Base-by-base conservation (phyloP, 495 filamentous ascomycete species). In the Hyphodiscus hymeniophilus region DNA sequence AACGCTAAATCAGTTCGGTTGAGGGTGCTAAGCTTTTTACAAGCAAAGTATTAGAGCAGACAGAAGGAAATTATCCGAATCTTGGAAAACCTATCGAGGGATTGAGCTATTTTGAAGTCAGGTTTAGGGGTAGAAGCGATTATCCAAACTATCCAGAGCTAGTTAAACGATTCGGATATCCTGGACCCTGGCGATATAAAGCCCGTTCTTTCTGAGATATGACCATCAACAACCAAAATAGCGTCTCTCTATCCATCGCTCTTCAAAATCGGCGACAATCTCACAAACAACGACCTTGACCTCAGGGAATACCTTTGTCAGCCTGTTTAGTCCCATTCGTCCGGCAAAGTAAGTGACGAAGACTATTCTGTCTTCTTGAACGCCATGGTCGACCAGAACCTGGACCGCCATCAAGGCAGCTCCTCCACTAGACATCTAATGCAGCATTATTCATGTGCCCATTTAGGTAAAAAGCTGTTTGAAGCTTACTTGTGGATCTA, bases 391-490 rank as follows among this genome's bases (percentile, higher is more conserved):
- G 35, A 94, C 79, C 48, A 98, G 66, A 30, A 98, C 88, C 52
- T 87, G 82, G 23, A 97, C 91, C 3, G 92, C 90, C 92, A 98
- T 98, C 39, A 98, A 69, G 5, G 90, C 94, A 32, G 92, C 88
- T 26, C 89, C 91, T 15, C 92, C 92, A 50, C 82, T 87, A 13
- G 84, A 84, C 83, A 98, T 95, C 60, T 98, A 7, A 20, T 21
- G 10, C 20, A 17, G 22, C 22, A 4, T 18, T 7, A 11, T 6
- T 40, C 7, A 11, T 11, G 4, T 21, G 17, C 4, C 17, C 4
- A 6, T 20, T 22, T 3, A 20, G 6, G 20, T 40, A 5, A 20
- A 20, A 4, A 21, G 38, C 2, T 18, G 22, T 11, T 20, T 3
- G 6, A 8, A 21, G 20, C 38, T 21, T 40, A 40, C 38, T 40